Evolutionary conservation across 371 early-diverging fungal species (phyloP).

Genomic region (Syncephalis fuscata): DNA sequence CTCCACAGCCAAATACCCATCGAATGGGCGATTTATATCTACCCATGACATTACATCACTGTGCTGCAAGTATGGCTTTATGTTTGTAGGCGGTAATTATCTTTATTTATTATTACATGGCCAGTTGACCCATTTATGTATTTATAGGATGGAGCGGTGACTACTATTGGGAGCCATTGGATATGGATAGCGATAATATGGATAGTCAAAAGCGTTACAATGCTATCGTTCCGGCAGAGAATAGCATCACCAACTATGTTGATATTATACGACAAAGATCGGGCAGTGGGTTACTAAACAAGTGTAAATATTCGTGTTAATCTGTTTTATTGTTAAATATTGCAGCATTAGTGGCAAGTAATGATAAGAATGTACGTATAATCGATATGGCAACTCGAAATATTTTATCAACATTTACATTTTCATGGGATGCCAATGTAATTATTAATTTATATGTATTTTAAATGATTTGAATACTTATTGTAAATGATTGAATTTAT

Average conservation of each 20-base stretch:
- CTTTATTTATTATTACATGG: too few species aligned
- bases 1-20: neutral
- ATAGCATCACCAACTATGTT: neutral
- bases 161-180: neutral
- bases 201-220: neutral
- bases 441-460: too few species aligned
- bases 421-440: slow-evolving; percentile 10
- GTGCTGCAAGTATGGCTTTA: neutral
- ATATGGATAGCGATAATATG: neutral
- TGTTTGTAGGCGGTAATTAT: too few species aligned
- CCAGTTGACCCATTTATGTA: too few species aligned
- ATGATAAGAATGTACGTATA: slow-evolving; percentile 3
- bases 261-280: neutral
- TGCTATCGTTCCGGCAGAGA: neutral
- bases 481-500: too few species aligned
- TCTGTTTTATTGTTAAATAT: neutral
- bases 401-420: slow-evolving; percentile 2
- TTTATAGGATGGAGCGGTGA: too few species aligned
- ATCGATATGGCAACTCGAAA: slow-evolving; percentile 5
- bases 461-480: too few species aligned
- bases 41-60: neutral
- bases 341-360: slow-evolving; percentile 3
- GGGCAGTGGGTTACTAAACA: neutral
- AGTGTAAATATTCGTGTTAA: neutral
- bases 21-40: neutral